Conservation (phyloP, 768 basidiomycete species). For the Suillus subalutaceus region DNA sequence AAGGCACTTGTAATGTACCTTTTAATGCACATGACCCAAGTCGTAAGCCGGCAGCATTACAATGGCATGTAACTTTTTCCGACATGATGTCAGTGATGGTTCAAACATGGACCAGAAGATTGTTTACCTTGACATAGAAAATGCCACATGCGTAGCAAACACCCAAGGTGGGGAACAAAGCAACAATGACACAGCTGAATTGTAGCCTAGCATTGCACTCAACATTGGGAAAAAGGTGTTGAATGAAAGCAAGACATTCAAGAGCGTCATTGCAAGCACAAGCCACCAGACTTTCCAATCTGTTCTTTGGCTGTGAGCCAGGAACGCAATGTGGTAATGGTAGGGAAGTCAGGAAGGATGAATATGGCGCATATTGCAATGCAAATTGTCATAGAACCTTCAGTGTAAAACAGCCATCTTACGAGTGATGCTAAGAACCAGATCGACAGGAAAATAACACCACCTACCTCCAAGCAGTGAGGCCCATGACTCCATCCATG, state of each 20-base stretch:
- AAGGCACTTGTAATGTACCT: no score
- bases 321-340: slow-evolving; percentile 52
- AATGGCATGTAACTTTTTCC: no score
- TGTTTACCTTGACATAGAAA: slow-evolving; percentile 51
- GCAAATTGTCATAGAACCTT: slow-evolving; percentile 57
- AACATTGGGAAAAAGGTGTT: slow-evolving; percentile 83
- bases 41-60: no score
- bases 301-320: slow-evolving; percentile 66
- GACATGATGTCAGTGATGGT: neutral
- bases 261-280: slow-evolving; percentile 59
- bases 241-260: slow-evolving; percentile 66
- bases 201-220: slow-evolving; percentile 70
- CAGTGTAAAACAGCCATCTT: slow-evolving; percentile 77
- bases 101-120: neutral
- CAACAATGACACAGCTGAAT: slow-evolving; percentile 63
- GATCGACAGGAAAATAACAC: neutral
- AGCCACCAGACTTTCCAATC: slow-evolving; percentile 91
- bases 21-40: no score
- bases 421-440: neutral
- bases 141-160: slow-evolving; percentile 60
- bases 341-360: slow-evolving; percentile 76
- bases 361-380: slow-evolving; percentile 57
- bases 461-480: slow-evolving; percentile 71
- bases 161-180: slow-evolving; percentile 75
- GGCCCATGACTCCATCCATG: slow-evolving; percentile 71